Evolutionary conservation across 495 filamentous ascomycete genomes (phyloP), one percentile per base, ranked within the genome.

Genomic region (Pyronema omphalodes): DNA sequence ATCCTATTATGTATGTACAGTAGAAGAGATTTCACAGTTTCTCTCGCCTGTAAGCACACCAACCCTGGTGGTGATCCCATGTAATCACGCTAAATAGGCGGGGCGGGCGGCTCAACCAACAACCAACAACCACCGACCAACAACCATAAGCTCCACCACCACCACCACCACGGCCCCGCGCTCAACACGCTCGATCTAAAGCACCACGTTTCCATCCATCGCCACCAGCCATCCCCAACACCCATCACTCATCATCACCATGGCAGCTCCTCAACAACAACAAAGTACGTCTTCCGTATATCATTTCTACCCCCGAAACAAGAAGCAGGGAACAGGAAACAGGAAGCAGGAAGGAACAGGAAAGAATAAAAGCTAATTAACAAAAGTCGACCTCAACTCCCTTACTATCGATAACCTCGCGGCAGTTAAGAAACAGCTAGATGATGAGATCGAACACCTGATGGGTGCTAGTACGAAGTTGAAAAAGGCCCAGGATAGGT

Each of bases 371-470:
- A 8, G 29, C n/a, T 52, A 18, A 55, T 15, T 23, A 17, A 6
- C 40, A 11, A 33, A 53, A 83, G 81, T 84, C 56, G 80, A 84
- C 67, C 72, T 85, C 46, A 70, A 69, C 37, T 71, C 74, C 34
- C 75, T 85, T 53, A 73, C 74, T 35, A 66, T 73, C 36, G 63
- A 66, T 55, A 66, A 65, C 40, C 62, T 66, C 52, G 52, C 62
- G 15, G 70, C 74, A 41, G 78, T 96, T 41, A 94, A 96, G 71
- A 86, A 91, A 67, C 88, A 93, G 65, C 83, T 98, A 55, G 89
- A 93, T 67, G 80, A 88, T 58, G 91, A 98, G 64, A 78, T 98
- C 57, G 83, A 93, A 65, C 88, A 94, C 71, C 79, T 98, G 58
- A 93, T 85, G 0, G 74, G 70, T 53, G 95, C 93, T 9, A 93